These are phyloP conservation scores for Ogataea nitratoaversa DNA, from an alignment of 805 yeast species.

Conservation along the genomic window DNA sequence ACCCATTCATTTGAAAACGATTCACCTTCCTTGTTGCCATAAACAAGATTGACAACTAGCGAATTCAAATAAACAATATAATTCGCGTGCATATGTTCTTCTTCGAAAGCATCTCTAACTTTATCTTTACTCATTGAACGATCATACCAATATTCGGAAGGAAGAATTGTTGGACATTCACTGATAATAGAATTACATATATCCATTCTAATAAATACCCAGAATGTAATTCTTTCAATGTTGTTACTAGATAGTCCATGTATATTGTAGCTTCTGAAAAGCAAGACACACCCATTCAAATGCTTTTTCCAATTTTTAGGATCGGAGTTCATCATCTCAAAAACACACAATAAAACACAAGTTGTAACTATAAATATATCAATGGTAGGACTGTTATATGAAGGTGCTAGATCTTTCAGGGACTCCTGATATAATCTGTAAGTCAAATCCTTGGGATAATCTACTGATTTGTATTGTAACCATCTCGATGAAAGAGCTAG, in stretches of 20 bases:
- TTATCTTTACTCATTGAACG: conserved; percentile 22
- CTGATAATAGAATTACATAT: conserved; percentile 37
- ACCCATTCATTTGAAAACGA: conserved; percentile 34
- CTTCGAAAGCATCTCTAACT: conserved; percentile 21
- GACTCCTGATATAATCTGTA: conserved; percentile 32
- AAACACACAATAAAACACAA: conserved; percentile 38
- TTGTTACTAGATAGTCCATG: conserved; percentile 31
- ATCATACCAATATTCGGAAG: conserved; percentile 32
- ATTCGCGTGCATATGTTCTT: conserved; percentile 33
- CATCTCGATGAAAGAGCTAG: conserved; percentile 22
- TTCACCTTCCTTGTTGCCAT: conserved; percentile 22
- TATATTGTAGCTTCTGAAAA: conserved; percentile 33
- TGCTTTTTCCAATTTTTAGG: conserved; percentile 40
- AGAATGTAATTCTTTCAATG: conserved; percentile 35
- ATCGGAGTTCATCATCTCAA: conserved; percentile 40
- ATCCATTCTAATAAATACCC: conserved; percentile 42
- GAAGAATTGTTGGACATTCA: conserved; percentile 35
- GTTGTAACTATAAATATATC: conserved; percentile 29
- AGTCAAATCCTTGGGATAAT: conserved; percentile 21
- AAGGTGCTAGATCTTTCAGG: conserved; percentile 25
- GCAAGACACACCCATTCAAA: conserved; percentile 37
- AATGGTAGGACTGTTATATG: conserved; percentile 12
- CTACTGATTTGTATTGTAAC: conserved; percentile 11
- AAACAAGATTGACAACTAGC: conserved; percentile 32
- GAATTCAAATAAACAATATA: conserved; percentile 36